Evolutionary conservation across 306 rosid species (phyloP), one percentile per base, ranked within the genome.

Genomic region (Carpinus viminea): DNA sequence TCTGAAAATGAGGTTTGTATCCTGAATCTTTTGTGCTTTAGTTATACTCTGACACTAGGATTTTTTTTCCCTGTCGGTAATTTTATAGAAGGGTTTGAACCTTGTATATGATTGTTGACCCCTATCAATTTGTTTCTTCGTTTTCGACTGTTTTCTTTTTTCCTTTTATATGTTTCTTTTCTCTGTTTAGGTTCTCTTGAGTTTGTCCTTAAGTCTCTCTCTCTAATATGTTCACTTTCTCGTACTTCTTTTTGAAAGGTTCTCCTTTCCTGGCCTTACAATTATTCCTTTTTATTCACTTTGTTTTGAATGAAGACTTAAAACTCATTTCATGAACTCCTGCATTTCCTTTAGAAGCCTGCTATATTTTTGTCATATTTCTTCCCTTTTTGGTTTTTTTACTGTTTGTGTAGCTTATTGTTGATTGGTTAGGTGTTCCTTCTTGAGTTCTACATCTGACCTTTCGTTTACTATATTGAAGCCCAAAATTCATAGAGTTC

Each of bases 1-100:
- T 82, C 98, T 66, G 98, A 95, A 86, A 89, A 87, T 83, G 96
- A 95, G 96, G 97, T 93, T 73, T 73, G 70, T 68, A 47, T 68
- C 18, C 72, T 66, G 61, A 9, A 28, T 59, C 57, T 47, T 65
- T 10, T 68, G 50, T 76, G 41, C 48, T 72, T 48, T 60, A 64
- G 21, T 50, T 54, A 46, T 43, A 62, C 54, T 74, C 7, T 55
- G 68, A 78, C 48, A 48, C 18, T 62, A 41, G 69, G 20, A 8
- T 51, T 62, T 18, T 4, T 13, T 16, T 16, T 56, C 18, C 8
- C 12, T 10, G 2, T 17, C 26, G 6, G 41, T 18, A 17, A 66
- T 66, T 38, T 66, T 38, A 31, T 66, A 50, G 68, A 41, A 66
- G 50, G 50, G 21, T 66, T 13, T 8, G 50, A 18, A 36, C 38